A percentile compares a stretch with the other conserved stretches of the same genome.
These are phyloP conservation scores for Solanum neorickii DNA, from an alignment of 257 asterid species.

Conservation along the genomic window DNA sequence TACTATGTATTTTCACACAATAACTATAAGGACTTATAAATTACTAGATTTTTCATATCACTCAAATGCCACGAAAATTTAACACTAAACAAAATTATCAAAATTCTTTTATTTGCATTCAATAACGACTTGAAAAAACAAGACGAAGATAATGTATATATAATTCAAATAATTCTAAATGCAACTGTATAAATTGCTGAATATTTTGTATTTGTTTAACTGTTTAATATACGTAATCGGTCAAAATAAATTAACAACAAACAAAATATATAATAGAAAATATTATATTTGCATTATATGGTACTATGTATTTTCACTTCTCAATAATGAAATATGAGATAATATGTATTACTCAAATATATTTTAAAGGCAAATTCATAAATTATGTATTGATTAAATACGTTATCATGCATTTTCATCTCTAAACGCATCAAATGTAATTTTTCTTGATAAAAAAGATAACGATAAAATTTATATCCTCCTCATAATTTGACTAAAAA, in stretches of 20 bases:
- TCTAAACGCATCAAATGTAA: no score
- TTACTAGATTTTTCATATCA: background rate
- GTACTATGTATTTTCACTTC: background rate
- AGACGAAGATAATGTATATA: background rate
- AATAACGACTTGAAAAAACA: background rate
- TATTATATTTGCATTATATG: background rate
- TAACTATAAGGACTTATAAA: background rate
- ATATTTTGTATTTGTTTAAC: background rate
- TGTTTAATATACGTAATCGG: background rate
- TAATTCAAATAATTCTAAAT: background rate
- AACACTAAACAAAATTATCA: background rate
- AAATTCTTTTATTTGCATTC: no score
- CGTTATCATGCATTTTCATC: background rate
- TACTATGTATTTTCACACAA: background rate
- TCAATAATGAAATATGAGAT: background rate
- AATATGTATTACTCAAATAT: background rate
- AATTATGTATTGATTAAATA: background rate
- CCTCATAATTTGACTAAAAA: background rate
- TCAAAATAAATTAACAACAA: background rate
- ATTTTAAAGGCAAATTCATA: background rate
- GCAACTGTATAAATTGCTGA: background rate
- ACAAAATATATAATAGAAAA: background rate
- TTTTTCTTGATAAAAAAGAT: no score
- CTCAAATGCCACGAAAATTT: background rate
- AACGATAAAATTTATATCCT: background rate